Base-by-base conservation (phyloP, 2,329 filamentous ascomycete species). In the Colletotrichum gigasporum region DNA sequence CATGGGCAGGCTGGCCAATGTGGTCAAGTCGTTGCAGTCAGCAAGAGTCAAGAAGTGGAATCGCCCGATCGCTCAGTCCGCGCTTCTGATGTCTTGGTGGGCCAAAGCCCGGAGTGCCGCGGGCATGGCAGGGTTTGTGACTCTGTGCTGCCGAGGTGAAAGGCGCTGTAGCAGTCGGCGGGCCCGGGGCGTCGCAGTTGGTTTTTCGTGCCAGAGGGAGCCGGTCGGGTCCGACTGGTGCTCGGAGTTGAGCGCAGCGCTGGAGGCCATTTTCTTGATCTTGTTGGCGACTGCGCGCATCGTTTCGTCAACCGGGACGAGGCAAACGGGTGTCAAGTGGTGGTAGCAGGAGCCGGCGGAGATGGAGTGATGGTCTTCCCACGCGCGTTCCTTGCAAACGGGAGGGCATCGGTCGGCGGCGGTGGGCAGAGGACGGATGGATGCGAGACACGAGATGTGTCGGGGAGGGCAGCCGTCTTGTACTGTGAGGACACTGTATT, bases 361-460 rank as follows among this genome's bases (percentile, higher is more conserved):
- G 53, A 44, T n/a, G 34, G 48, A 61, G 42, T 4, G 28, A 50
- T 45, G 42, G 32, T 39, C 18, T 41, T 12, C 28, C 32, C 32
- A 52, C 47, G 28, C 37, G 11, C 20, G 24, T 61, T 32, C 11
- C 48, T 44, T 22, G 41, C 48, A 32, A 61, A 61, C 41, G 56
- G 57, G 50, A 54, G 48, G 39, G 32, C 37, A 51, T 52, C 61
- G 39, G 47, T 59, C 47, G 55, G 55, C 54, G 47, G 32, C 47
- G 57, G 57, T 22, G 28, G 50, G 56, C 47, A 61, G 48, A 61
- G 48, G 56, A 61, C 56, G 56, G 62, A 61, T 26, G 62, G 62
- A 62, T 54, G 62, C 62, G 62, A 65, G 56, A 65, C 62, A 50
- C 48, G 30, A 62, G 48, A 24, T 35, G 62, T 65, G 22, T 65